Conservation (phyloP, 2,329 filamentous ascomycete species). For the Alternaria burnsii region DNA sequence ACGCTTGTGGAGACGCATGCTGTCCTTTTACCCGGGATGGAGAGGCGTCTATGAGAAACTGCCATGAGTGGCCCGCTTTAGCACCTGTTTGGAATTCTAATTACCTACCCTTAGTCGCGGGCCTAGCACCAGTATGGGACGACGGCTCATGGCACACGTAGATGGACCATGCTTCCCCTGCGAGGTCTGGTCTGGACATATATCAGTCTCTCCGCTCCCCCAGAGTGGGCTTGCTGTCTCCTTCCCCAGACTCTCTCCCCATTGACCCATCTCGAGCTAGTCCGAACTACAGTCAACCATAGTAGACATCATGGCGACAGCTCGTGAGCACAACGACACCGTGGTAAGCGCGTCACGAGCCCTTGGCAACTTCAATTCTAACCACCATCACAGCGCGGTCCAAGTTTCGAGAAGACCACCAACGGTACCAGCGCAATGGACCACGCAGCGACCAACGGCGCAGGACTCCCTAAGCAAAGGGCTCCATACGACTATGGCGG, state of each 20-base stretch:
- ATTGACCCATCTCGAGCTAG: conserved; percentile 1
- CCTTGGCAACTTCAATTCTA: conserved; percentile 9
- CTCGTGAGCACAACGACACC: conserved; percentile 47
- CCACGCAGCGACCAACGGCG: conserved; percentile 48
- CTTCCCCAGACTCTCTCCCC: conserved; percentile 36
- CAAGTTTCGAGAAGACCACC: conserved; percentile 35
- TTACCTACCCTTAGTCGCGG: conserved; percentile 33
- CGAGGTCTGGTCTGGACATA: conserved; percentile 36
- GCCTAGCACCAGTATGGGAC: conserved; percentile 32
- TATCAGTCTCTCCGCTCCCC: conserved; percentile 43
- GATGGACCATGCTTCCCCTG: conserved; percentile 37
- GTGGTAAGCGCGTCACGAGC: conserved; percentile 32
- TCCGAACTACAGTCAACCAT: conserved; percentile 11
- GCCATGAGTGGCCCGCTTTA: conserved; percentile 41
- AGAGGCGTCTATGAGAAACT: conserved; percentile 39
- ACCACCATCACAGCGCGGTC: conserved; percentile 30
- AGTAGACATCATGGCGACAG: conserved; percentile 52
- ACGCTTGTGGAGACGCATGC: conserved; percentile 31
- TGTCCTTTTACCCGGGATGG: conserved; percentile 48
- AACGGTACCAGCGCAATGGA: conserved; percentile 50
- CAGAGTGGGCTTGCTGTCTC: conserved; percentile 27
- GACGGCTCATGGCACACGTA: conserved; percentile 45
- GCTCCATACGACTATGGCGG: conserved; percentile 61
- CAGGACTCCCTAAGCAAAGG: conserved; percentile 48
- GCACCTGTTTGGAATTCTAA: conserved; percentile 41